Evolutionary conservation across 2,329 filamentous ascomycete genomes (phyloP), one percentile per base, ranked within the genome.

Genomic region (Cladorrhinum sp.): DNA sequence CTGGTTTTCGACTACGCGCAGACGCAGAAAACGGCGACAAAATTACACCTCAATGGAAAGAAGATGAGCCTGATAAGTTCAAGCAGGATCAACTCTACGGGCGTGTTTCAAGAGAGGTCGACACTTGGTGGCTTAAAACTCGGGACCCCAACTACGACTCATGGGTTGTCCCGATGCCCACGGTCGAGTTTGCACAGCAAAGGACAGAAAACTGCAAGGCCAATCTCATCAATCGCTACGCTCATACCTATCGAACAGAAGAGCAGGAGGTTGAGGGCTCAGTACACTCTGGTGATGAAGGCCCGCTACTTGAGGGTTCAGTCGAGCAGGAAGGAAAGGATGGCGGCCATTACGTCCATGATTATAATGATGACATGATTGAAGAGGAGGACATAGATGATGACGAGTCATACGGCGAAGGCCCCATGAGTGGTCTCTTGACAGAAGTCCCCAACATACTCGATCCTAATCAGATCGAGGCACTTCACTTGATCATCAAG

Each of bases 401-500:
- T 62, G 89, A 92, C 68, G 88, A 92, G 65, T 90, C 89, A n/a
- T 90, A 90, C 66, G 87, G 84, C 16, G 88, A 92, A 65, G 90
- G 91, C 2, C 89, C 91, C 22, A 82, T 91, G 70, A 89, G 91
- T 18, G 93, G 93, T 12, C 78, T 98, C 13, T 78, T 98, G 58
- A 97, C 93, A 0, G 93, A 98, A 72, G 92, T 98, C 12, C 93
- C 93, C 27, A 90, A 98, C 66, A 96, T 97, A 38, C 81, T 98
- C 27, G 93, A 96, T 49, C 93, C 93, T 0, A 93, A 92, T 59
- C 93, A 98, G 75, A 97, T 97, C 57, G 93, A 98, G 74, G 93
- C 95, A 5, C 78, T 98, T 57, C 93, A 96, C 58, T 96, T 97
- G 93, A 96, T 97, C 62, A 89, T 98, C 69, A 96, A 97, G 78